phyloP scores from a whole-genome alignment of 2,329 filamentous ascomycete genomes.

The Epicoccum nigrum region DNA sequence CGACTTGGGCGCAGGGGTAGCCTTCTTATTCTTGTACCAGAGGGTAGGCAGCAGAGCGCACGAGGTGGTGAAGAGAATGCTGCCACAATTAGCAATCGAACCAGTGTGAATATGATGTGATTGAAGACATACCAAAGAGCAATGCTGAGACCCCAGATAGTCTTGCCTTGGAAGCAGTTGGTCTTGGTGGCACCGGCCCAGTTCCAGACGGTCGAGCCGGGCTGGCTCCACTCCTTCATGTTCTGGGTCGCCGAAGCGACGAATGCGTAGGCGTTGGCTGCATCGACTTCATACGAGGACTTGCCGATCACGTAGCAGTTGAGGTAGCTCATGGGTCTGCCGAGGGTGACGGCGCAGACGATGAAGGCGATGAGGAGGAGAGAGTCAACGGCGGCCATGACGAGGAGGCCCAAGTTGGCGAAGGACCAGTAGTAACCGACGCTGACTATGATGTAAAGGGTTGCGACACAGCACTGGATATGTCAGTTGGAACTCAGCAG shows the following conservation, averaged over 20 bases:
- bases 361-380: slow-evolving; percentile 77
- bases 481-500: slow-evolving; percentile 5
- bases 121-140: slow-evolving; percentile 65
- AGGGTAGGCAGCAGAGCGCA: slow-evolving; percentile 54
- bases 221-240: slow-evolving; percentile 57
- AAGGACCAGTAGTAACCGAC: slow-evolving; percentile 83
- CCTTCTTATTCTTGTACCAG: slow-evolving; percentile 58
- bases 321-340: slow-evolving; percentile 79
- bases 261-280: slow-evolving; percentile 59
- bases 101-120: too few relatives aligned
- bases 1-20: slow-evolving; percentile 43
- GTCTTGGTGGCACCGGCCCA: slow-evolving; percentile 67
- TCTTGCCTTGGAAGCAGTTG: slow-evolving; percentile 84
- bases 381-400: slow-evolving; percentile 71
- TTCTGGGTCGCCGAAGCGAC: slow-evolving; percentile 59
- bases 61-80: slow-evolving; percentile 55
- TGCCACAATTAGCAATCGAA: slow-evolving; percentile 25
- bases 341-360: slow-evolving; percentile 76
- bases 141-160: slow-evolving; percentile 85
- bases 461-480: slow-evolving; percentile 73
- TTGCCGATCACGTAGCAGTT: slow-evolving; percentile 67
- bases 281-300: slow-evolving; percentile 52
- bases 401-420: slow-evolving; percentile 76
- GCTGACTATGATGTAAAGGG: slow-evolving; percentile 72
- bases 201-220: slow-evolving; percentile 53